Conservation (phyloP, 2,329 filamentous ascomycete genomes). For the Aspergillus cejpii region DNA sequence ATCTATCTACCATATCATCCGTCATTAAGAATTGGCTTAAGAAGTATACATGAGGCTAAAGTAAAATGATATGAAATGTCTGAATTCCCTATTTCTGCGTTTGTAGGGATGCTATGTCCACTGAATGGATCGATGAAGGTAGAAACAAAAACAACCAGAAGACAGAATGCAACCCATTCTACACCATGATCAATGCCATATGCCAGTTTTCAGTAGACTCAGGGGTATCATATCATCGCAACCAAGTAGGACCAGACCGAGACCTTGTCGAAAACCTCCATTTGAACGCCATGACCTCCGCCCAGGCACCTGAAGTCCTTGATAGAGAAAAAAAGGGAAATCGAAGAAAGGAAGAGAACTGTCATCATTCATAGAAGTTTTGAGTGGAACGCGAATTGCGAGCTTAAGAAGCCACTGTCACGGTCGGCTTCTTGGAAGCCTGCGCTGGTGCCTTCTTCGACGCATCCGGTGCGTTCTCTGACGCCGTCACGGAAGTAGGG, state of each 20-base stretch:
- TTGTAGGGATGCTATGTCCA: not conserved
- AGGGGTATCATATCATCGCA: slow-evolving; percentile 31
- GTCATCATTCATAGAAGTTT: slow-evolving; percentile 6
- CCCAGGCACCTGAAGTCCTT: slow-evolving; percentile 3
- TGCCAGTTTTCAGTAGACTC: not conserved
- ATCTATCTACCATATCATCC: too few relatives aligned
- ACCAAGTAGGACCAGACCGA: slow-evolving; percentile 8
- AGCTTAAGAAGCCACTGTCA: slow-evolving; percentile 14
- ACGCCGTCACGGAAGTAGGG: slow-evolving; percentile 18
- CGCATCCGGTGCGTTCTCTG: slow-evolving; percentile 21
- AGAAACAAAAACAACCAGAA: not conserved
- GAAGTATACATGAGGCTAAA: not conserved
- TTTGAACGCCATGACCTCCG: slow-evolving; percentile 1
- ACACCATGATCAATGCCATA: slow-evolving; percentile 1
- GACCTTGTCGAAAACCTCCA: not conserved
- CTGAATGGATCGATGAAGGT: not conserved
- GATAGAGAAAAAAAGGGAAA: slow-evolving; percentile 8
- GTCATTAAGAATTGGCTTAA: not conserved
- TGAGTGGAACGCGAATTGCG: not conserved
- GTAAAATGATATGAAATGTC: not conserved
- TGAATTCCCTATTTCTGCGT: not conserved
- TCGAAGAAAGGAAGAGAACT: slow-evolving; percentile 4
- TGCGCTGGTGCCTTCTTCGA: slow-evolving; percentile 20
- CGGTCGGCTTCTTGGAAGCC: slow-evolving; percentile 19
- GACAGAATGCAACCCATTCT: not conserved